Conservation (phyloP, 2,329 filamentous ascomycete genomes). For the Trichoderma brevicompactum region DNA sequence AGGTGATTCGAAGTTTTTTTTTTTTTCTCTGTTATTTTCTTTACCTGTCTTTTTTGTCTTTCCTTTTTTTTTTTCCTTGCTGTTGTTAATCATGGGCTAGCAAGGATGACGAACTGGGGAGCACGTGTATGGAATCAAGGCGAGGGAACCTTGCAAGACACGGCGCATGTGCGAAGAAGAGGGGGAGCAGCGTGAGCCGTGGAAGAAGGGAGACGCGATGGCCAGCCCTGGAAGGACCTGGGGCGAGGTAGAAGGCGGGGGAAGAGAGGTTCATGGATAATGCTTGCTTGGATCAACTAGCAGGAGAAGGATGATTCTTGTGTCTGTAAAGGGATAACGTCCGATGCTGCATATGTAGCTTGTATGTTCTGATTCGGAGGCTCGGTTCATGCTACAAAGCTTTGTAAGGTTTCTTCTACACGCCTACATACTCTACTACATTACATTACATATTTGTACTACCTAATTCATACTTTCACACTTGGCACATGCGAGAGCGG, state of each 20-base stretch:
- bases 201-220: not conserved
- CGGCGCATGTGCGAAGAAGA: not conserved
- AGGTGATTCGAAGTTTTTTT: not conserved
- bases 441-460: not conserved
- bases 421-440: not conserved
- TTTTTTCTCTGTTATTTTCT: not conserved
- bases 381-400: not conserved
- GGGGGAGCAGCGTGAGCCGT: not conserved
- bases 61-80: not conserved
- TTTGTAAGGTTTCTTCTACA: not conserved
- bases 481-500: not conserved
- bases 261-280: not conserved
- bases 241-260: not conserved
- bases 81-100: not conserved
- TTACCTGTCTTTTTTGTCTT: not conserved
- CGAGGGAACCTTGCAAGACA: not conserved
- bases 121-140: not conserved
- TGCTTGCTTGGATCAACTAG: slow-evolving; percentile 8
- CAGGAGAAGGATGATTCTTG: not conserved
- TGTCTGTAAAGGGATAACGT: slow-evolving; percentile 4
- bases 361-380: slow-evolving; percentile 2
- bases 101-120: not conserved
- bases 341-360: slow-evolving; percentile 4
- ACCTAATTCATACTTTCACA: not conserved
- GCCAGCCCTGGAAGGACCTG: not conserved